Conservation (phyloP, 352 stramenopile species). For the Pythium periplocum region DNA sequence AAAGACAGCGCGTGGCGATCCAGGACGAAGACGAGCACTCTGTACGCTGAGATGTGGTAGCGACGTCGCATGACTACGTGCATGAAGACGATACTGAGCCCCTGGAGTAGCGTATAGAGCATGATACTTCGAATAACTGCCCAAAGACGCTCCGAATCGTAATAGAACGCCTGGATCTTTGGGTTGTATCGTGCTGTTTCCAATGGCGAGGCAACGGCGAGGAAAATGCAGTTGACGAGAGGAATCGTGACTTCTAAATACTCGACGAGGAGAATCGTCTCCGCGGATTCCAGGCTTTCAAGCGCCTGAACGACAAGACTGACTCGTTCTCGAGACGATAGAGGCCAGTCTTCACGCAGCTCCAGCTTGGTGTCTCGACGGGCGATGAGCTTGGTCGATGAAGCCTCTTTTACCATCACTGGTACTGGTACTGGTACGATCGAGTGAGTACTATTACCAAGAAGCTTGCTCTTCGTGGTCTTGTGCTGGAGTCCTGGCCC, state of each 20-base stretch:
- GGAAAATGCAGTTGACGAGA: slow-evolving; percentile 14
- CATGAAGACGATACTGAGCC: slow-evolving; percentile 4
- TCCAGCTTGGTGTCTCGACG: too few relatives aligned
- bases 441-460: too few relatives aligned
- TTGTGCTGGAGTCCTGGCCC: too few relatives aligned
- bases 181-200: slow-evolving; percentile 11
- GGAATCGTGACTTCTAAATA: slow-evolving; percentile 22
- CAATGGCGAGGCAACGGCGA: slow-evolving; percentile 9
- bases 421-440: too few relatives aligned
- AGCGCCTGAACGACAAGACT: neutral
- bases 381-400: too few relatives aligned
- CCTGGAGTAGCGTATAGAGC: neutral
- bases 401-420: too few relatives aligned
- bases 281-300: neutral
- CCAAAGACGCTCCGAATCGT: neutral
- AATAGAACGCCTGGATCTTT: slow-evolving; percentile 5
- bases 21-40: slow-evolving; percentile 4
- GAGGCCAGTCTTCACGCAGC: too few relatives aligned
- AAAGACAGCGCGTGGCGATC: slow-evolving; percentile 8
- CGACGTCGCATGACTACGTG: neutral
- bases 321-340: neutral
- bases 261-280: slow-evolving; percentile 19
- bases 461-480: too few relatives aligned
- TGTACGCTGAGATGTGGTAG: slow-evolving; percentile 2
- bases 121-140: neutral